These are phyloP conservation scores for Cryphonectria parasitica DNA, from an alignment of 2,329 filamentous ascomycete species.

Conservation along the genomic window DNA sequence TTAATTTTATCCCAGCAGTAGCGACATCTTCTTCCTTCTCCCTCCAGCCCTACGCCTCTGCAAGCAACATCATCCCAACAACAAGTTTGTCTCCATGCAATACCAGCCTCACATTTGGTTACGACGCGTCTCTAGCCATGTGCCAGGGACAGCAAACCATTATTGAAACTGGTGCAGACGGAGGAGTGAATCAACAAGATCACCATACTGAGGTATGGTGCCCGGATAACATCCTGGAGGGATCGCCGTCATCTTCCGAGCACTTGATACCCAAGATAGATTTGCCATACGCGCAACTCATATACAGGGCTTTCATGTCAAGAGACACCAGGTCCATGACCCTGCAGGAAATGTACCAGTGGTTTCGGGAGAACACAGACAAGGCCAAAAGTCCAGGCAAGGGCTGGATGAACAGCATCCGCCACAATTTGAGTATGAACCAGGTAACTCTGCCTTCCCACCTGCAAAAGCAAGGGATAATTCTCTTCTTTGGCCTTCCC, in stretches of 20 bases:
- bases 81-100: constrained; percentile 21
- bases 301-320: constrained; percentile 75
- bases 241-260: constrained; percentile 16
- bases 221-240: constrained; percentile 2
- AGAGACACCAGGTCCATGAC: constrained; percentile 71
- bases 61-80: not conserved
- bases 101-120: constrained; percentile 6
- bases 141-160: not conserved
- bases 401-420: constrained; percentile 95
- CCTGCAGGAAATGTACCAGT: constrained; percentile 85
- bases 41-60: not conserved
- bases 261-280: constrained; percentile 41
- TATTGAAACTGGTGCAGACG: not conserved
- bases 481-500: no score
- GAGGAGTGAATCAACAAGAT: not conserved
- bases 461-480: not conserved
- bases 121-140: not conserved
- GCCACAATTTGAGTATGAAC: constrained; percentile 97
- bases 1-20: not conserved
- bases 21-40: no score
- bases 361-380: constrained; percentile 81
- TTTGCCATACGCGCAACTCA: constrained; percentile 80
- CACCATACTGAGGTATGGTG: constrained; percentile 1
- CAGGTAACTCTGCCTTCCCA: constrained; percentile 56
- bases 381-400: constrained; percentile 68